Conservation (phyloP, 768 basidiomycete species). For the Tylopilus plumbeoviolaceoides region DNA sequence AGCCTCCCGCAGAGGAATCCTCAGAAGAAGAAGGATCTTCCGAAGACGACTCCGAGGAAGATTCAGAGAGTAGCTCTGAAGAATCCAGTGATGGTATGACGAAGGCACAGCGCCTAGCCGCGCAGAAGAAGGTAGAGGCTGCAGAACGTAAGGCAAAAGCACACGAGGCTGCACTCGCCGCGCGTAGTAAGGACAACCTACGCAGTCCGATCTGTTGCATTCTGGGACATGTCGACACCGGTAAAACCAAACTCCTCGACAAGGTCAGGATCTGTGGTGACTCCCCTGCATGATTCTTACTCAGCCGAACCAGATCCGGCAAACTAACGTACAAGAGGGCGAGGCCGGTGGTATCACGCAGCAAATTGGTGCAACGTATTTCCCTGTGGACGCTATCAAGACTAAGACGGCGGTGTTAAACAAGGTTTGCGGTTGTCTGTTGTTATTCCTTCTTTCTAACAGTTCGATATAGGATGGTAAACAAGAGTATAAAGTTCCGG, state of each 20-base stretch:
- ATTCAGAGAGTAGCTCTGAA: slow-evolving; percentile 37
- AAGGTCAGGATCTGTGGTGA: slow-evolving; percentile 53
- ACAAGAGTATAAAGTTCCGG: slow-evolving; percentile 95
- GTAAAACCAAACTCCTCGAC: slow-evolving; percentile 96
- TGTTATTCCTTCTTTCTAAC: slow-evolving; percentile 7
- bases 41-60: slow-evolving; percentile 48
- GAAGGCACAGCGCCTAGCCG: slow-evolving; percentile 58
- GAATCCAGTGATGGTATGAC: slow-evolving; percentile 66
- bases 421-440: slow-evolving; percentile 43
- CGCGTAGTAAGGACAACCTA: slow-evolving; percentile 82
- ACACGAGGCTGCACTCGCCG: slow-evolving; percentile 81
- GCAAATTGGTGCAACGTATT: slow-evolving; percentile 99
- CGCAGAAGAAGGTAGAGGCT: slow-evolving; percentile 79
- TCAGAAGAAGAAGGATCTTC: slow-evolving; percentile 40
- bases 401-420: slow-evolving; percentile 93
- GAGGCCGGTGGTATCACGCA: slow-evolving; percentile 99
- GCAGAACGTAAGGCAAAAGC: slow-evolving; percentile 74
- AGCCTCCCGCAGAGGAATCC: slow-evolving; percentile 27
- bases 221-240: slow-evolving; percentile 98
- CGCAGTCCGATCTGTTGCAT: slow-evolving; percentile 99
- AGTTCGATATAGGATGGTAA: slow-evolving; percentile 51
- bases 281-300: slow-evolving; percentile 2
- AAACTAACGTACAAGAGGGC: slow-evolving; percentile 99
- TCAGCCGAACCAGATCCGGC: slow-evolving; percentile 69
- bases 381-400: slow-evolving; percentile 93